phyloP scores from a whole-genome alignment of 2,329 filamentous ascomycete species.

The Fusarium pseudoanthophilum region DNA sequence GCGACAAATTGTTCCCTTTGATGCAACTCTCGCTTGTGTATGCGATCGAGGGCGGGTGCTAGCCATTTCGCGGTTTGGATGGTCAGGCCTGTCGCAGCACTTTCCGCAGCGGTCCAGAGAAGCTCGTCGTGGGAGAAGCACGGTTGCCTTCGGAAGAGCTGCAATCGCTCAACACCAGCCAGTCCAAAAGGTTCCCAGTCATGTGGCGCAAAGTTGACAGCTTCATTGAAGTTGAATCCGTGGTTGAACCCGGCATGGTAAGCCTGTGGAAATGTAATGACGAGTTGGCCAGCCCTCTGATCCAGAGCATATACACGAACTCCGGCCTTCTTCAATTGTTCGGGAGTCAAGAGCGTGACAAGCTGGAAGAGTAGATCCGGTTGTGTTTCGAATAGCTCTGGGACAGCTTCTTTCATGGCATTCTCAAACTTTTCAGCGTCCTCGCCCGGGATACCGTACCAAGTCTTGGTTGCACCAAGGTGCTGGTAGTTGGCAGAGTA shows the following conservation, averaged over 20 bases:
- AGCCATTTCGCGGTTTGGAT: slow-evolving; percentile 97
- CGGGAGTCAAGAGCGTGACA: slow-evolving; percentile 93
- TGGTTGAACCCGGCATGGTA: slow-evolving; percentile 99
- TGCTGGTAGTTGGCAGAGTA: slow-evolving; percentile 99
- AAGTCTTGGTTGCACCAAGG: slow-evolving; percentile 97
- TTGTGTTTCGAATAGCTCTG: slow-evolving; percentile 95
- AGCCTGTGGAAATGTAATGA: slow-evolving; percentile 95
- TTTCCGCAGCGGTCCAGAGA: slow-evolving; percentile 87
- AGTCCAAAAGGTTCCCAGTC: slow-evolving; percentile 97
- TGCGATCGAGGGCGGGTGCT: slow-evolving; percentile 83
- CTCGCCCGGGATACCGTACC: slow-evolving; percentile 96
- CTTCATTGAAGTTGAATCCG: slow-evolving; percentile 98
- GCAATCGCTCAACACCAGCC: slow-evolving; percentile 84
- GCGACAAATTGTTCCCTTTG: slow-evolving; percentile 75
- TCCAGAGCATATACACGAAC: slow-evolving; percentile 96
- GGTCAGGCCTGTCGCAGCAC: slow-evolving; percentile 69
- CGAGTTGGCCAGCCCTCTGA: slow-evolving; percentile 93
- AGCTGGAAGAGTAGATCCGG: slow-evolving; percentile 96
- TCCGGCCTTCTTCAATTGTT: slow-evolving; percentile 91
- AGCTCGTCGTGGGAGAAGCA: slow-evolving; percentile 98
- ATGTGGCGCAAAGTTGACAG: slow-evolving; percentile 93
- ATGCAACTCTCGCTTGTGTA: slow-evolving; percentile 76
- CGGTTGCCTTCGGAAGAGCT: slow-evolving; percentile 88
- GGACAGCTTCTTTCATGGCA: slow-evolving; percentile 94
- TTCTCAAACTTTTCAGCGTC: slow-evolving; percentile 95